Base-by-base conservation (phyloP, 306 rosid genomes). In the Glycine soja region DNA sequence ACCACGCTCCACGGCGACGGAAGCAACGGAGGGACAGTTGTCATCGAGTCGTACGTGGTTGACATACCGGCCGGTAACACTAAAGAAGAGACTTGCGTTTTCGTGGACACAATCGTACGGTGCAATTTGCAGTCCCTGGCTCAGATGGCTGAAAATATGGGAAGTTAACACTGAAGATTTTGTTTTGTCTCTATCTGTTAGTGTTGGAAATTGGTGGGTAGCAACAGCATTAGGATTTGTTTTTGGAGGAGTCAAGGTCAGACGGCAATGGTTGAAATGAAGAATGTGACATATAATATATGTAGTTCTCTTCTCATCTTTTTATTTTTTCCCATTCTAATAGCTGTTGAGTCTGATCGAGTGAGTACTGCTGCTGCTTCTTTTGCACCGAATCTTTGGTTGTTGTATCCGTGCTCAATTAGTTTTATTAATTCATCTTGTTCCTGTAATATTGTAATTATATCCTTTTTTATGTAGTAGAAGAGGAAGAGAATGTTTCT, bases 61-160 rank as follows among this genome's bases (percentile, higher is more conserved):
- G 99, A 95, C 69, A 93, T 93, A 12, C 99, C 99, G 48, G 62
- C 45, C 0, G 99, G 99, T 14, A 95, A 95, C 59, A 95, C 98
- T 0, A 84, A 86, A 47, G 99, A 93, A 7, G 99, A 95, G 79
- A 95, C 99, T 4, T 93, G 99, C 89, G 90, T 88, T 59, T 95
- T 95, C 63, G 97, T 83, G 1, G 96, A 93, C n/a, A 95, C 99
- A 0, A 95, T 95, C 81, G 98, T 95, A 38, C 90, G 98, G 38
- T 95, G 98, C 82, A 95, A 95, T 76, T 88, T 95, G 78, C 99
- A 90, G 64, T 95, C 97, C 2, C 79, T 95, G 32, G 90, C 97
- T 71, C 98, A 88, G 85, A 88, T 95, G 73, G 95, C 97, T 0
- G 92, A 92, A 83, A 91, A 78, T 34, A 89, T 89, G 89, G 88